A percentile compares a stretch with the other conserved stretches of the same genome.
phyloP scores from a whole-genome alignment of 345 rosid species.

The Gossypium stocksii region DNA sequence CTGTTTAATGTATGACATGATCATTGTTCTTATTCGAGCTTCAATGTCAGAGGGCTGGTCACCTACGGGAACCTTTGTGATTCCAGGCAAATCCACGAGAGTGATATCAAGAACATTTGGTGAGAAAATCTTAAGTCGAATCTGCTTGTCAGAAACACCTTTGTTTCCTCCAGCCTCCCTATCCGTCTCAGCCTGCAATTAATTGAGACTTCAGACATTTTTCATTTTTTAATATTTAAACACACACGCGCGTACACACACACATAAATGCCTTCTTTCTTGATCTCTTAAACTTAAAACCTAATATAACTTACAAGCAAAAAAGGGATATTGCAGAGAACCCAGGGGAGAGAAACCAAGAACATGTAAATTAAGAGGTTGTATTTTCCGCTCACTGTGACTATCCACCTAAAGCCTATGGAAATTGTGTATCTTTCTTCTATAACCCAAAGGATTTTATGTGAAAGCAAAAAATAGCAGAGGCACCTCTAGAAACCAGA shows the following conservation, averaged over 20 bases:
- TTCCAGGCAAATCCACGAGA: conserved; percentile 95
- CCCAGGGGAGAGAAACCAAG: too few relatives aligned
- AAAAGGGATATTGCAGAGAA: neutral
- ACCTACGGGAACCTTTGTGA: conserved; percentile 94
- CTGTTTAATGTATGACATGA: conserved; percentile 83
- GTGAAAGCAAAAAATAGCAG: neutral
- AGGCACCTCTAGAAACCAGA: neutral
- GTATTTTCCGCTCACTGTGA: neutral
- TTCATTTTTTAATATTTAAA: neutral
- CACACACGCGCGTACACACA: neutral
- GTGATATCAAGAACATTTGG: conserved; percentile 93
- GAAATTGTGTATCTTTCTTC: neutral
- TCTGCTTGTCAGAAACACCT: conserved; percentile 88
- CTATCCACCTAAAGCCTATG: neutral
- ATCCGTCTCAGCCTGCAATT: conserved; percentile 70
- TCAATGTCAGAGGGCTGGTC: conserved; percentile 94
- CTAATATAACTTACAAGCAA: neutral
- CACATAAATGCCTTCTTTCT: too few relatives aligned
- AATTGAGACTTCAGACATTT: neutral
- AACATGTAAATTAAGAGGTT: neutral
- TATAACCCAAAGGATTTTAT: neutral
- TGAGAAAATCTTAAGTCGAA: conserved; percentile 80
- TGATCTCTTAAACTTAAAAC: neutral
- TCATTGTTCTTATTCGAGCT: conserved; percentile 93
- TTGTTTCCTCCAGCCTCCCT: conserved; percentile 84